phyloP scores from a whole-genome alignment of 257 asterid species.

The Lycium ferocissimum region DNA sequence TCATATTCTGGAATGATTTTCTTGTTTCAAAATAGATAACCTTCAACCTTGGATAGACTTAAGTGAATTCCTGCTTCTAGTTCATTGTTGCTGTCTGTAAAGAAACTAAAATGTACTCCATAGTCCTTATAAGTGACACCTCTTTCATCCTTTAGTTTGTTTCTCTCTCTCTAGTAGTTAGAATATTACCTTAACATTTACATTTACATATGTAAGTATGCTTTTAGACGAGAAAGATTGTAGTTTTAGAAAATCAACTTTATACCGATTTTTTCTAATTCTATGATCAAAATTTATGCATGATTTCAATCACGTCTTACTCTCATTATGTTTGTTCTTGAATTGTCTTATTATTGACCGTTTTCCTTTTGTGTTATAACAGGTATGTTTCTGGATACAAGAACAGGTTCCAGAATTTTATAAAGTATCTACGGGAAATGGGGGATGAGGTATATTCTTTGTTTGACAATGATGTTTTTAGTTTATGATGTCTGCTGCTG shows the following conservation, averaged over 20 bases:
- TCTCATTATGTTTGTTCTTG: constrained; percentile 4
- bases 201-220: neutral
- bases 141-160: neutral
- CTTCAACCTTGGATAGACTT: constrained; percentile 21
- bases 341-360: constrained; percentile 11
- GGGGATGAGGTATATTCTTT: constrained; percentile 87
- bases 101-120: constrained; percentile 4
- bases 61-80: neutral
- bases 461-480: constrained; percentile 25
- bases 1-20: neutral
- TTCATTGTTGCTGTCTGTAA: neutral
- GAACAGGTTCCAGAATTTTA: constrained; percentile 97
- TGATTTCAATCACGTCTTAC: constrained; percentile 11
- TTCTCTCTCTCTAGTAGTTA: no score
- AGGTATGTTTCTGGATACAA: constrained; percentile 96
- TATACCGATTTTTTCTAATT: neutral
- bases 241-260: neutral
- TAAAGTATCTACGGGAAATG: constrained; percentile 92
- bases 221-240: neutral
- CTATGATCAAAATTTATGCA: constrained; percentile 17
- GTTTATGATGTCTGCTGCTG: neutral
- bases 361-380: constrained; percentile 43
- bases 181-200: neutral
- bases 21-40: neutral
- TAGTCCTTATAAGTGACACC: neutral